Evolutionary conservation across 2,329 filamentous ascomycete genomes (phyloP), one percentile per base, ranked within the genome.

Genomic region (Orbilia oligospora): DNA sequence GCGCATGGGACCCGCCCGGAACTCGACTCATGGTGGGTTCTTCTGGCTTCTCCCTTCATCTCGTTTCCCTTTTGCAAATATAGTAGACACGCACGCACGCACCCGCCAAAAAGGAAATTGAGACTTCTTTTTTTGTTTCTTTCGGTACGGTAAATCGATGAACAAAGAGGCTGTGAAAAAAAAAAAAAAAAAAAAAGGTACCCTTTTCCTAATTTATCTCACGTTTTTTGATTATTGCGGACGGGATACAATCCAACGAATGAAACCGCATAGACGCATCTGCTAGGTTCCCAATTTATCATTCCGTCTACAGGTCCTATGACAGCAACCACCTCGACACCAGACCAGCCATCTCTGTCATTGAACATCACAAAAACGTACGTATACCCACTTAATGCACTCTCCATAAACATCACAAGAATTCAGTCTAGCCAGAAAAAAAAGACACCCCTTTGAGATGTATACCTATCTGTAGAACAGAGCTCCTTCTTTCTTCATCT

Each of bases 31-130:
- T 20, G 41, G 61, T 49, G 61, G 61, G 61, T 65, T 51, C 38
- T 64, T 65, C 44, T n/a, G 48, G n/a, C 14, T 30, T 49, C 41
- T 48, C 22, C 51, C 51, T 67, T 58, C 38, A 65, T 65, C 65
- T 67, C 70, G 51, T 67, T 67, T 73, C 44, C 24, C 48, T 41
- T 55, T 38, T 56, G 10, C 55, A 41, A 41, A 44, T 24, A 61
- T 24, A 24, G 44, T 75, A 65, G 63, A 75, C n/a, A n/a, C 27
- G 27, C 58, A 66, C 63, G 51, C 56, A 61, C 56, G 33, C 56
- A 61, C 56, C 71, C 51, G 67, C 67, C 67, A 71, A 77, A 77
- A 67, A 46, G 73, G 66, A 76, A 76, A 70, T 76, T 46, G 65
- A 76, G 51, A 67, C 66, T 46, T 46, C 38, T n/a, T n/a, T 44